phyloP scores from a whole-genome alignment of 2,329 filamentous ascomycete genomes.

The Trichoderma koningiopsis region DNA sequence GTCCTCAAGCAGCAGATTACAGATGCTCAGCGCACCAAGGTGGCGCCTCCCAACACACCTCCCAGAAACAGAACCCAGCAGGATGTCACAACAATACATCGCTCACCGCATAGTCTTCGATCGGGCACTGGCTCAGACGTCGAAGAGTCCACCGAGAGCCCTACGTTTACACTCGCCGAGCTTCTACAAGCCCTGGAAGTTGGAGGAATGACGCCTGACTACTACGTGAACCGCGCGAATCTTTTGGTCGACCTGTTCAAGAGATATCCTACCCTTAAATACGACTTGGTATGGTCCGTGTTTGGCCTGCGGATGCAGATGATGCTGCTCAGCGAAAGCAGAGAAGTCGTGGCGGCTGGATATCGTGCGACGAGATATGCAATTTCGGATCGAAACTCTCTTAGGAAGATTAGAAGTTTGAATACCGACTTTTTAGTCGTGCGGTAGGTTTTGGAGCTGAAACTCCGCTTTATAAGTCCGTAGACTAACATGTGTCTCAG shows the following conservation, averaged over 20 bases:
- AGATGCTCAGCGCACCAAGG: conserved; percentile 58
- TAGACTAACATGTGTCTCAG: conserved; percentile 36
- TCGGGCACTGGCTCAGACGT: conserved; percentile 62
- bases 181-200: conserved; percentile 86
- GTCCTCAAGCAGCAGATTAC: conserved; percentile 62
- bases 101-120: conserved; percentile 60
- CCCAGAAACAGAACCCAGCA: conserved; percentile 52
- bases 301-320: conserved; percentile 93
- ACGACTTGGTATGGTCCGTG: conserved; percentile 93
- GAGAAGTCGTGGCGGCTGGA: conserved; percentile 92
- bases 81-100: conserved; percentile 49
- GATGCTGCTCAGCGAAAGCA: conserved; percentile 92
- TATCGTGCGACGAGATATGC: conserved; percentile 93
- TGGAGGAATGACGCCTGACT: conserved; percentile 86
- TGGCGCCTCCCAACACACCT: conserved; percentile 52
- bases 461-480: background rate
- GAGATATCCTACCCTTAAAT: conserved; percentile 87
- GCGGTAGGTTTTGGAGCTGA: conserved; percentile 35
- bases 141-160: conserved; percentile 77
- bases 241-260: conserved; percentile 96
- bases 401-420: conserved; percentile 82
- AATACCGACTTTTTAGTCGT: conserved; percentile 94
- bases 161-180: conserved; percentile 87
- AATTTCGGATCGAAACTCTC: conserved; percentile 85
- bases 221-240: conserved; percentile 92